Conservation (phyloP, 192 early-diverging fungal genomes). For the Podila minutissima region DNA sequence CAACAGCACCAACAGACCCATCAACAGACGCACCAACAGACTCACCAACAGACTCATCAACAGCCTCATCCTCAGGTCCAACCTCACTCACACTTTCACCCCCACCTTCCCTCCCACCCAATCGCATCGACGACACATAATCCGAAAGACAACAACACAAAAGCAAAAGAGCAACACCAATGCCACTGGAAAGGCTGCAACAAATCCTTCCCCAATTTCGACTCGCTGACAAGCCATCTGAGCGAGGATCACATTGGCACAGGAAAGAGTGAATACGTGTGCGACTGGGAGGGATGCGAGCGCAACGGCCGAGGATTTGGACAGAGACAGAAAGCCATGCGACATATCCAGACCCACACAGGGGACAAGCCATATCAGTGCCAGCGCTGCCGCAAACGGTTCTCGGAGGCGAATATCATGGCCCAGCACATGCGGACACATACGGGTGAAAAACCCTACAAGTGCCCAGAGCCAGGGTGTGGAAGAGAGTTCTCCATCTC, state of each 20-base stretch:
- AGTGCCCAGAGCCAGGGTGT: conserved; percentile 71
- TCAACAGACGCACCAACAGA: background rate
- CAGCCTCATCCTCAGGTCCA: background rate
- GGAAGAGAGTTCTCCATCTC: conserved; percentile 74
- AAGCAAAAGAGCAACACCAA: conserved; percentile 56
- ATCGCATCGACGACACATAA: background rate
- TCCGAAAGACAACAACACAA: background rate
- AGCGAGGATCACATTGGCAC: conserved; percentile 71
- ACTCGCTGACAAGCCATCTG: conserved; percentile 71
- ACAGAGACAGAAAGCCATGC: conserved; percentile 70
- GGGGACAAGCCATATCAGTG: conserved; percentile 67
- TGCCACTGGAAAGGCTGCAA: conserved; percentile 82
- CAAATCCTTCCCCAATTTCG: conserved; percentile 65
- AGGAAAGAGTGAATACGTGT: conserved; percentile 64
- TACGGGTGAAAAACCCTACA: conserved; percentile 80
- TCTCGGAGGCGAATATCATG: conserved; percentile 85
- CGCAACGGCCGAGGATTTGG: conserved; percentile 59
- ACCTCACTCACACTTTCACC: background rate
- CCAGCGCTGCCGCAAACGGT: conserved; percentile 66
- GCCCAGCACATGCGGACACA: conserved; percentile 80
- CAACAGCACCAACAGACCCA: background rate
- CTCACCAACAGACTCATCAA: background rate
- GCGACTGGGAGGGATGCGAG: conserved; percentile 62
- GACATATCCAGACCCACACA: conserved; percentile 88
- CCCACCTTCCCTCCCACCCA: background rate